Evolutionary conservation across 1,284 basidiomycete genomes (phyloP).

Genomic region (Rhodotorula sp.): DNA sequence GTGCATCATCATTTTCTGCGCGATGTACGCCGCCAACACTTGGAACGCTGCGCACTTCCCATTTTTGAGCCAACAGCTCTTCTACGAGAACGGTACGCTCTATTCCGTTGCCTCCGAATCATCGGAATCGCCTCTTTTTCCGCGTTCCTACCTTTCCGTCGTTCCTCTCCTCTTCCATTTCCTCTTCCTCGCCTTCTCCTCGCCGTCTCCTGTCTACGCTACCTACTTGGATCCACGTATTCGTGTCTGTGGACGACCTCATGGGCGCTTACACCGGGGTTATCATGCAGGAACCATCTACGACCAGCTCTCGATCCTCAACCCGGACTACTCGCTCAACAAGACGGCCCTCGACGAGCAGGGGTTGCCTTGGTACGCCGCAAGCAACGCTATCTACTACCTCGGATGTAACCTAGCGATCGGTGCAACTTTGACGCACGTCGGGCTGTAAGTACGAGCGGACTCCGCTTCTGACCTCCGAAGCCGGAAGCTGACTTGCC

Average conservation of each 20-base stretch:
- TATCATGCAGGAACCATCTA: slow-evolving; percentile 49
- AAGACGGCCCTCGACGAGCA: slow-evolving; percentile 53
- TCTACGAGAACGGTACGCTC: slow-evolving; percentile 55
- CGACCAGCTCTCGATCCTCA: slow-evolving; percentile 63
- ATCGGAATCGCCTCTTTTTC: too few species aligned
- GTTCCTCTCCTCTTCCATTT: too few species aligned
- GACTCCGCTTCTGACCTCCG: slow-evolving; percentile 47
- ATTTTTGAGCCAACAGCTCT: slow-evolving; percentile 62
- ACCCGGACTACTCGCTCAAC: slow-evolving; percentile 81
- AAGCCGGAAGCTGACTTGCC: too few species aligned
- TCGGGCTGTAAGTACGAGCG: slow-evolving; percentile 58
- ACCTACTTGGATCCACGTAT: too few species aligned
- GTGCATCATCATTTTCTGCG: slow-evolving; percentile 57
- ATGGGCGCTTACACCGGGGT: too few species aligned
- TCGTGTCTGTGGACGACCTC: too few species aligned
- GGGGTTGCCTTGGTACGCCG: slow-evolving; percentile 35
- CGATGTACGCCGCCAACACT: slow-evolving; percentile 54
- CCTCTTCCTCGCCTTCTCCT: too few species aligned
- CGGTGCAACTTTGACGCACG: slow-evolving; percentile 53
- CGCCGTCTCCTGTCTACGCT: too few species aligned
- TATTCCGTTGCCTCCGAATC: too few species aligned
- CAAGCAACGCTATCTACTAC: slow-evolving; percentile 28
- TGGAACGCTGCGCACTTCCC: slow-evolving; percentile 53
- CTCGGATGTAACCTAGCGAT: slow-evolving; percentile 41
- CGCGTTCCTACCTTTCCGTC: too few species aligned